Percentiles rank a stretch among this genome's conserved stretches.
These are phyloP conservation scores for Cryptosporidium bovis DNA, from an alignment of 169 alveolate genomes.

Conservation along the genomic window DNA sequence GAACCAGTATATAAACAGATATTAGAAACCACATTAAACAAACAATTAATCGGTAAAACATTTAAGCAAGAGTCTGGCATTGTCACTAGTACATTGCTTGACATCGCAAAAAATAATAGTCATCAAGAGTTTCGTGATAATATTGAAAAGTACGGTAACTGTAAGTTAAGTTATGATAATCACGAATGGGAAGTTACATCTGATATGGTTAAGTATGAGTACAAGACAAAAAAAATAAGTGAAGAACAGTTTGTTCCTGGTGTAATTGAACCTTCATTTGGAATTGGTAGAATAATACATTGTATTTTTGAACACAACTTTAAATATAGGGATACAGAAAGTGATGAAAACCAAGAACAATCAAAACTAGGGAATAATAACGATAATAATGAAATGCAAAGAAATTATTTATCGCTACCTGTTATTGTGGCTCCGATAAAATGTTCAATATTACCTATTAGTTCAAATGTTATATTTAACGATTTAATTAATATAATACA, in stretches of 20 bases:
- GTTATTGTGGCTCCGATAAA: constrained; percentile 95
- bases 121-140: not conserved
- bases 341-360: constrained; percentile 7
- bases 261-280: constrained; percentile 99
- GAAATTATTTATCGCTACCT: constrained; percentile 93
- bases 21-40: constrained; percentile 85
- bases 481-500: constrained; percentile 72
- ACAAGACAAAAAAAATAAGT: constrained; percentile 86
- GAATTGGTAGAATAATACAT: constrained; percentile 94
- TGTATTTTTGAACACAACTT: constrained; percentile 96
- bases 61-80: constrained; percentile 85
- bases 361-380: not conserved
- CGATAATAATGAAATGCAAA: constrained; percentile 77
- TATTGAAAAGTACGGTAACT: not conserved
- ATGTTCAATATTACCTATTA: constrained; percentile 93
- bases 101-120: constrained; percentile 75
- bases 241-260: constrained; percentile 94
- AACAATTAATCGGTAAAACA: constrained; percentile 88
- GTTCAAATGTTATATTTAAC: constrained; percentile 86
- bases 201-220: constrained; percentile 88
- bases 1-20: constrained; percentile 89
- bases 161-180: not conserved
- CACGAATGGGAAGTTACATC: constrained; percentile 75
- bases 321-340: constrained; percentile 87
- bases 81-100: constrained; percentile 69